These are phyloP conservation scores for Suillus plorans DNA, from an alignment of 768 basidiomycete genomes.

Conservation along the genomic window DNA sequence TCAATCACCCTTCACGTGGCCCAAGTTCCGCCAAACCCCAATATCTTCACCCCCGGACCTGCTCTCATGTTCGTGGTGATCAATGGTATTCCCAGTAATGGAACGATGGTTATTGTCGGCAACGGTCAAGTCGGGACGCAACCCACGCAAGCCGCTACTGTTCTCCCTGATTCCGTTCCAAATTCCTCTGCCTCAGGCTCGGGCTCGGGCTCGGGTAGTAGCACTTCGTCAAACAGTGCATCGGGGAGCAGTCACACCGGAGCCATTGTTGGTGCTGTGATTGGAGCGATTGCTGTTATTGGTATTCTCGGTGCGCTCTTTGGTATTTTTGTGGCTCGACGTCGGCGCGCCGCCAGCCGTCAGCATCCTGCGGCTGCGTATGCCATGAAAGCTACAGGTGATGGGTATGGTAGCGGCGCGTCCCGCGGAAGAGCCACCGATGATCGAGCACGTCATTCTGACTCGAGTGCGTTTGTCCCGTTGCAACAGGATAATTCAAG, in stretches of 20 bases:
- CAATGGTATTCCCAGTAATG: slow-evolving; percentile 81
- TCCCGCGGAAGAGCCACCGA: slow-evolving; percentile 21
- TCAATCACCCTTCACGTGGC: slow-evolving; percentile 77
- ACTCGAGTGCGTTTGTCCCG: slow-evolving; percentile 73
- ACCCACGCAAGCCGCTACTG: slow-evolving; percentile 35
- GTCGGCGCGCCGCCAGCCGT: slow-evolving; percentile 43
- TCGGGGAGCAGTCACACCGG: slow-evolving; percentile 21
- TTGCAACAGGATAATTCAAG: slow-evolving; percentile 61
- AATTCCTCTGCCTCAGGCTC: slow-evolving; percentile 40
- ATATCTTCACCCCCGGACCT: slow-evolving; percentile 88
- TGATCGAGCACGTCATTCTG: slow-evolving; percentile 42
- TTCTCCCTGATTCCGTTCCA: slow-evolving; percentile 39
- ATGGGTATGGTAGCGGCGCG: slow-evolving; percentile 14
- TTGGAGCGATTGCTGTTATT: slow-evolving; percentile 31
- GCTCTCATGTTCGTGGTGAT: slow-evolving; percentile 81
- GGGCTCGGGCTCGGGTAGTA: slow-evolving; percentile 14
- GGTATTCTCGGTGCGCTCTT: slow-evolving; percentile 29
- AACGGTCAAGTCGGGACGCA: slow-evolving; percentile 77
- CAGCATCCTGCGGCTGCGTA: slow-evolving; percentile 33
- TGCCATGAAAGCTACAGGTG: slow-evolving; percentile 36
- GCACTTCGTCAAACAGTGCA: slow-evolving; percentile 13
- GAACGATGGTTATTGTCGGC: slow-evolving; percentile 75
- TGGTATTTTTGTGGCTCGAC: slow-evolving; percentile 51
- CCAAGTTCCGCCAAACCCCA: slow-evolving; percentile 82
- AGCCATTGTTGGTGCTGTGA: slow-evolving; percentile 26